Evolutionary conservation across 129 eudicot genomes (phyloP), one percentile per base, ranked within the genome.

Genomic region (Tagetes patula): DNA sequence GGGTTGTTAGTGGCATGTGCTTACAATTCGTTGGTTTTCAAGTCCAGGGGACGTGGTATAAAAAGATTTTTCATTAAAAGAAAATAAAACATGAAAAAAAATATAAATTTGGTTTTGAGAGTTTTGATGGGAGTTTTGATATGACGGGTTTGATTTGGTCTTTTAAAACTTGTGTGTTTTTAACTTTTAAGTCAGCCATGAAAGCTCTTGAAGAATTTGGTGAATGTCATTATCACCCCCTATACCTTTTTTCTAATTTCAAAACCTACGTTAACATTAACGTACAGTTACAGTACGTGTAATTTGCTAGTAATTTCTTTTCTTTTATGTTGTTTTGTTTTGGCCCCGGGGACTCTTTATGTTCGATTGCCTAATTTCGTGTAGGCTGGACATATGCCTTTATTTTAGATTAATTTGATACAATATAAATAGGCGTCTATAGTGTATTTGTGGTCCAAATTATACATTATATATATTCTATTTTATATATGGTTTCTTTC

Each of bases 131-230:
- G 14, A 41, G 58, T 38, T 76, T 58, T 78, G 82, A 78, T 11
- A 62, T 64, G 82, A 78, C 73, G 47, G 77, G 42, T 78, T 71
- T 78, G 82, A 78, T 78, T 71, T 70, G 56, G 77, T 71, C 59
- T 70, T 70, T 59, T 70, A 61, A 11, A 77, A 49, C 39, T 61
- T 38, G 27, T 20, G 27, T 20, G 0, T 8, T 77, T 49, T 61
- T 48, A 1, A 31, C n/a, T 61, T 70, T 61, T 63, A 50, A 50
- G 82, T 78, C 77, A 78, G 65, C 77, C 67, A 50, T 63, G 48
- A 64, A 67, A 33, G 42, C 38, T 63, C 30, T 77, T 71, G 2
- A 43, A 34, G n/a, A 78, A 78, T 71, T 63, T 1, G 72, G 72
- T 71, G 34, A 41, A 62, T 71, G 77, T 70, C 67, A 78, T 55